Evolutionary conservation across 1,139 yeast genomes (phyloP).

Genomic region (Saccharomyces hybrid): DNA sequence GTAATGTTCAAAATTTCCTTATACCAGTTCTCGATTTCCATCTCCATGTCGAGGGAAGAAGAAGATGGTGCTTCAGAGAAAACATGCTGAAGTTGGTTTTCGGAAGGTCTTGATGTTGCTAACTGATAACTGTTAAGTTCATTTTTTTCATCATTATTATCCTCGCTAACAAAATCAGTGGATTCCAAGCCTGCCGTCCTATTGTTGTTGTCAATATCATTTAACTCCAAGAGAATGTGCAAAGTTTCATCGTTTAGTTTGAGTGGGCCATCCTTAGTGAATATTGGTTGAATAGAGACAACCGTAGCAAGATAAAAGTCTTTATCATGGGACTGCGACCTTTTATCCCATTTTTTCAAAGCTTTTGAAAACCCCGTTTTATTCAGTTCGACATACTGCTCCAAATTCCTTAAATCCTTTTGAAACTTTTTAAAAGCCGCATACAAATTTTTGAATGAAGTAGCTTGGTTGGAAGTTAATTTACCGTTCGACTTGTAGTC

Average conservation of each 20-base stretch:
- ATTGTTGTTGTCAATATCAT: slow-evolving; percentile 80
- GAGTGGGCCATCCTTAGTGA: slow-evolving; percentile 82
- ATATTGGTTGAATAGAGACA: slow-evolving; percentile 92
- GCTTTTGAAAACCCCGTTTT: slow-evolving; percentile 95
- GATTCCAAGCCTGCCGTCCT: slow-evolving; percentile 8
- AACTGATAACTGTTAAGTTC: neutral
- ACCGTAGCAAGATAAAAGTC: slow-evolving; percentile 87
- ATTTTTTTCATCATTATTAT: neutral
- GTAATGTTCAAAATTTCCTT: slow-evolving; percentile 29
- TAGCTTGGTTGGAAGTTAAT: slow-evolving; percentile 44
- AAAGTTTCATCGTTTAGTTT: slow-evolving; percentile 61
- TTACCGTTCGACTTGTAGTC: slow-evolving; percentile 44
- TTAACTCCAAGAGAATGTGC: slow-evolving; percentile 64
- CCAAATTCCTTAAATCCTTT: slow-evolving; percentile 77
- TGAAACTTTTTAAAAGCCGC: slow-evolving; percentile 87
- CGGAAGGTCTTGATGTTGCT: neutral
- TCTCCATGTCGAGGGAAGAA: slow-evolving; percentile 17
- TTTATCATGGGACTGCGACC: slow-evolving; percentile 89
- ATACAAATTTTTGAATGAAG: slow-evolving; percentile 58
- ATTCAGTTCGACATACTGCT: slow-evolving; percentile 87
- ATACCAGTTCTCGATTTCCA: slow-evolving; percentile 31
- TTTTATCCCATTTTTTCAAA: slow-evolving; percentile 93
- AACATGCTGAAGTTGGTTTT: neutral
- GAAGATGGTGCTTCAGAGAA: neutral
- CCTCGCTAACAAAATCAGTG: slow-evolving; percentile 54